Evolutionary conservation across 768 basidiomycete species (phyloP).

Genomic region (Kwoniella bestiolae): DNA sequence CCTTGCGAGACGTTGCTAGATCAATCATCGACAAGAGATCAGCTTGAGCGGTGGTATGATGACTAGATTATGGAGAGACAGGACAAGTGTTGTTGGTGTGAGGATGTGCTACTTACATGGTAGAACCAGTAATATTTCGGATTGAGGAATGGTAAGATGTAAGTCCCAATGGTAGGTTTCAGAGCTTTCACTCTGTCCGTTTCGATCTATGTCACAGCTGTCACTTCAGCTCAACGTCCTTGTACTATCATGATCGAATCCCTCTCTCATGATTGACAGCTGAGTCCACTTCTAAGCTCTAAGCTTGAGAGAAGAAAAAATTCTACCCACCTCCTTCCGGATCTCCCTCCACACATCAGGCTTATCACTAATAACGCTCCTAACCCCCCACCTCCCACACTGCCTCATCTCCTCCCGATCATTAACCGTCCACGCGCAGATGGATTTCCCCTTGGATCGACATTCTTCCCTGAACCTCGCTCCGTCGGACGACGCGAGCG

Average conservation of each 20-base stretch:
- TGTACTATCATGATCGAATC: too few species aligned
- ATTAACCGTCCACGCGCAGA: slow-evolving; percentile 98
- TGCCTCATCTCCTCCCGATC: slow-evolving; percentile 68
- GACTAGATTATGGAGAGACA: background rate
- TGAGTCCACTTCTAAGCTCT: too few species aligned
- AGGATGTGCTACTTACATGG: slow-evolving; percentile 22
- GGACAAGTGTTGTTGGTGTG: too few species aligned
- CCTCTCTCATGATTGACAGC: too few species aligned
- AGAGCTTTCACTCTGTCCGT: slow-evolving; percentile 31
- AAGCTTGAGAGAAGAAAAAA: background rate
- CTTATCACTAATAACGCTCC: slow-evolving; percentile 55
- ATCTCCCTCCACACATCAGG: slow-evolving; percentile 53
- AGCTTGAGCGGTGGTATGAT: background rate
- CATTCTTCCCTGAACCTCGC: slow-evolving; percentile 74
- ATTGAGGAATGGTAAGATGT: slow-evolving; percentile 37
- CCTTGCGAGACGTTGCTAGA: slow-evolving; percentile 39
- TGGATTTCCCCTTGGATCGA: slow-evolving; percentile 71
- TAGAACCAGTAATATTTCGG: slow-evolving; percentile 47
- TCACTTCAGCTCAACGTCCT: too few species aligned
- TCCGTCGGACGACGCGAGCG: slow-evolving; percentile 74
- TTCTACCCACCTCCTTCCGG: slow-evolving; percentile 43
- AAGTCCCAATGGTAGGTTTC: slow-evolving; percentile 32
- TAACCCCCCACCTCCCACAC: slow-evolving; percentile 56
- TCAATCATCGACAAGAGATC: background rate
- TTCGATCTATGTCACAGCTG: slow-evolving; percentile 30